Percentiles rank a stretch among this genome's conserved stretches.
Conservation (phyloP, 768 basidiomycete genomes). For the Auriculariales sp. region DNA sequence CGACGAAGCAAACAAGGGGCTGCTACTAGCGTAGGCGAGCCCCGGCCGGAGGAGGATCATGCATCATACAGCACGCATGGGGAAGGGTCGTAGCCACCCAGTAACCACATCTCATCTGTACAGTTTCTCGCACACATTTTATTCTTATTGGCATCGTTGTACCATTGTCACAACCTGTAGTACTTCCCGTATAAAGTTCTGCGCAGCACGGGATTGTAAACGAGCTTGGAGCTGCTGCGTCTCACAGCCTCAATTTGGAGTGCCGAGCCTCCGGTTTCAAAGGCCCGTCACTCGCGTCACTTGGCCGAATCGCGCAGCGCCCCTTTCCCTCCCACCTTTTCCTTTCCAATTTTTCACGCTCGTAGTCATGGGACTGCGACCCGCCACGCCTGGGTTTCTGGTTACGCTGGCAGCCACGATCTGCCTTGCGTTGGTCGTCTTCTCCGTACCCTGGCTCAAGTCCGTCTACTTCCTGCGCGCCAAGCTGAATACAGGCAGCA, state of each 20-base stretch:
- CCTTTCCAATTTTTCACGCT: too few species aligned
- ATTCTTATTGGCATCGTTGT: not conserved
- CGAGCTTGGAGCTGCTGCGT: too few species aligned
- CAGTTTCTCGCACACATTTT: not conserved
- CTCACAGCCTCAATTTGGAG: too few species aligned
- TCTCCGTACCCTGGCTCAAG: conserved; percentile 83
- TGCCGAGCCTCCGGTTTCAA: too few species aligned
- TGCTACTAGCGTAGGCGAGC: not conserved
- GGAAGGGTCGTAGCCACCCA: not conserved
- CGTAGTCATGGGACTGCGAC: conserved; percentile 29
- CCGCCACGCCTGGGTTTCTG: conserved; percentile 82
- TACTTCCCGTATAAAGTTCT: too few species aligned
- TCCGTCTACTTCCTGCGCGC: conserved; percentile 83
- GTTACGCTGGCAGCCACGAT: conserved; percentile 66
- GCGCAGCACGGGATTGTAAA: too few species aligned
- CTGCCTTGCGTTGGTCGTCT: conserved; percentile 74
- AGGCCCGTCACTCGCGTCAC: too few species aligned
- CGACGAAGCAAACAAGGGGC: not conserved
- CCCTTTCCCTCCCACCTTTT: too few species aligned
- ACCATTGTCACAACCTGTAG: too few species aligned
- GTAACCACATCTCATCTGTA: not conserved
- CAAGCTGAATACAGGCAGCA: conserved; percentile 28
- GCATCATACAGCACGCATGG: too few species aligned
- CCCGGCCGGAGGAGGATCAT: too few species aligned
- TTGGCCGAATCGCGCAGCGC: too few species aligned